phyloP scores from a whole-genome alignment of 2,329 filamentous ascomycete genomes.

The Metarhizium robertsii region DNA sequence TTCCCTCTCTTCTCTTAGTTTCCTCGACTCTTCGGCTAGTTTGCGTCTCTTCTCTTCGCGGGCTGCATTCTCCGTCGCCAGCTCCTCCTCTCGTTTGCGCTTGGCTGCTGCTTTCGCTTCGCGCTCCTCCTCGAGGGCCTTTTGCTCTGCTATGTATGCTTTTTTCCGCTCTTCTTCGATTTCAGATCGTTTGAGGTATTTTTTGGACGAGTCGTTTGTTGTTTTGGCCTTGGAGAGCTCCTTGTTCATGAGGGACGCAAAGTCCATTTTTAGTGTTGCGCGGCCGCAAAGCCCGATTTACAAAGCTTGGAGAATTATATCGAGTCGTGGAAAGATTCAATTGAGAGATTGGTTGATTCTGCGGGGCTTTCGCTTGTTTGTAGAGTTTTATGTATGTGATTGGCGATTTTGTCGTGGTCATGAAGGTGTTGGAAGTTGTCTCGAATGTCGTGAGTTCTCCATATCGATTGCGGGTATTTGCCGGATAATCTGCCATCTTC shows the following conservation, averaged over 20 bases:
- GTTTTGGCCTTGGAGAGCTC: constrained; percentile 79
- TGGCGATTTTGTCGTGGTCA: not conserved
- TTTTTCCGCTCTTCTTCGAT: constrained; percentile 73
- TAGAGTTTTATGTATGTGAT: no score
- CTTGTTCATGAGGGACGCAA: constrained; percentile 84
- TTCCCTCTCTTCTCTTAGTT: constrained; percentile 61
- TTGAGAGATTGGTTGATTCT: no score
- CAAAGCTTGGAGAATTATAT: no score
- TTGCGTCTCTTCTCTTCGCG: constrained; percentile 75
- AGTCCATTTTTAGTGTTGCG: constrained; percentile 62
- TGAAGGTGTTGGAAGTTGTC: not conserved
- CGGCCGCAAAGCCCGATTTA: not conserved
- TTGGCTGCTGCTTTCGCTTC: constrained; percentile 64
- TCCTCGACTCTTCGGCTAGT: constrained; percentile 71
- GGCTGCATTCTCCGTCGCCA: constrained; percentile 54
- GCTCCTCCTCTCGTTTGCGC: constrained; percentile 83
- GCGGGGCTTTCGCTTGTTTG: no score
- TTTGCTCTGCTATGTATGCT: constrained; percentile 75
- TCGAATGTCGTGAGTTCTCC: not conserved
- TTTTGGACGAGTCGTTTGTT: constrained; percentile 42
- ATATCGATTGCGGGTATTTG: constrained; percentile 20
- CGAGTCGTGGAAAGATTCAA: no score
- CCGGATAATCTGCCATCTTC: constrained; percentile 11
- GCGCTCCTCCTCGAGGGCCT: constrained; percentile 61
- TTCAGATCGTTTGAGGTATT: constrained; percentile 80